Conservation (phyloP, 1,284 basidiomycete genomes). For the Prillingera fragicola region DNA sequence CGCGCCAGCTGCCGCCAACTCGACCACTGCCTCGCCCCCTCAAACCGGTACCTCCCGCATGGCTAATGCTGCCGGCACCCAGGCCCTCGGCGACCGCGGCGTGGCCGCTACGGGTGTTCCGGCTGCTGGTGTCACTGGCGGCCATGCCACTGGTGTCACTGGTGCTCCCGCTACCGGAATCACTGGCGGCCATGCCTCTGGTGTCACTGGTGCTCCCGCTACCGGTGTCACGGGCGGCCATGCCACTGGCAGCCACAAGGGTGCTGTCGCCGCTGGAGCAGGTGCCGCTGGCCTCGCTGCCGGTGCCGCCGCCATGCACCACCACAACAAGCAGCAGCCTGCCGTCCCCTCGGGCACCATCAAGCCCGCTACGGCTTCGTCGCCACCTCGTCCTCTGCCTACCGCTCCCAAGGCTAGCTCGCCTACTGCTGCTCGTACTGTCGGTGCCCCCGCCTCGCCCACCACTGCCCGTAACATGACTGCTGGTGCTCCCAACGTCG, state of each 20-base stretch:
- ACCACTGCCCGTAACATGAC: background rate
- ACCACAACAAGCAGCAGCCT: too few relatives aligned
- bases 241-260: too few relatives aligned
- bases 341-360: background rate
- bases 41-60: background rate
- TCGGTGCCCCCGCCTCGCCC: background rate
- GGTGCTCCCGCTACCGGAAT: background rate
- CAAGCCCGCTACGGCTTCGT: background rate
- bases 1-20: background rate
- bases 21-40: too few relatives aligned
- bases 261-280: slow-evolving; percentile 2
- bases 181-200: slow-evolving; percentile 3
- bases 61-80: slow-evolving; percentile 1
- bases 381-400: background rate
- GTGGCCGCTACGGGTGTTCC: slow-evolving; percentile 1
- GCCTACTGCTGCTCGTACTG: background rate
- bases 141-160: background rate
- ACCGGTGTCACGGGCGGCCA: slow-evolving; percentile 1
- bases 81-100: background rate
- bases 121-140: slow-evolving; percentile 1
- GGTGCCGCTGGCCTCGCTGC: too few relatives aligned
- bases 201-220: slow-evolving; percentile 6
- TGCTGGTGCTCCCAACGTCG: too few relatives aligned
- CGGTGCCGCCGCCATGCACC: background rate
- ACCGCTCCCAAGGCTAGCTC: background rate